These are phyloP conservation scores for Toxoplasma gondii DNA, from an alignment of 169 alveolate genomes.

Conservation along the genomic window DNA sequence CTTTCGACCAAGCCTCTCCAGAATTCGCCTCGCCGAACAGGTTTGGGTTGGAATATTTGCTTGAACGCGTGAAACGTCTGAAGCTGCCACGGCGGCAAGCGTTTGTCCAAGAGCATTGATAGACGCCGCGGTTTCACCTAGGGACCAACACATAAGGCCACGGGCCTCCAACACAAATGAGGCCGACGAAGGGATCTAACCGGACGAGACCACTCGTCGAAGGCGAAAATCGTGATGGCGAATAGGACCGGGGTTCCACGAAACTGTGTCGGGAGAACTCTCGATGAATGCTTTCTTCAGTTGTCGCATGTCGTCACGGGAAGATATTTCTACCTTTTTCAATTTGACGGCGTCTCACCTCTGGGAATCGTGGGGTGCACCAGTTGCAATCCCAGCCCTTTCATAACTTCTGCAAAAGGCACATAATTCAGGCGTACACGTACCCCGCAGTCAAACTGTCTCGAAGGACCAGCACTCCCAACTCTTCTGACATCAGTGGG, in stretches of 20 bases:
- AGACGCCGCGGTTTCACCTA: background rate
- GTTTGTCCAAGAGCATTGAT: background rate
- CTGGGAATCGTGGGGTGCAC: background rate
- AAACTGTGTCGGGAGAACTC: background rate
- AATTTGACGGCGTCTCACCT: background rate
- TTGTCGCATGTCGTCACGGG: no score
- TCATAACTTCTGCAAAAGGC: background rate
- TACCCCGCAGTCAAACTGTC: no score
- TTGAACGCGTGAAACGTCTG: background rate
- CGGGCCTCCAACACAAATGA: no score
- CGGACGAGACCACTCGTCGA: no score
- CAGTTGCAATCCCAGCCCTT: background rate
- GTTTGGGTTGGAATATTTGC: background rate
- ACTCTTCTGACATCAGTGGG: no score
- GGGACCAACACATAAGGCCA: no score
- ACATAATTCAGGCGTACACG: background rate
- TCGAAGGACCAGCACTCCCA: no score
- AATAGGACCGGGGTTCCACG: no score
- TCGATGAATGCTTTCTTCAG: background rate
- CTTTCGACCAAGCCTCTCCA: background rate
- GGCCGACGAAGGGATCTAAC: no score
- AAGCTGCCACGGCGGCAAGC: background rate
- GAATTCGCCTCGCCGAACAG: background rate
- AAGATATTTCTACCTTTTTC: no score
- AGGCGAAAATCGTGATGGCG: no score